A percentile compares a stretch with the other conserved stretches of the same genome.
Conservation (phyloP, 2,329 filamentous ascomycete genomes). For the Chalaropsis thielavioides region DNA sequence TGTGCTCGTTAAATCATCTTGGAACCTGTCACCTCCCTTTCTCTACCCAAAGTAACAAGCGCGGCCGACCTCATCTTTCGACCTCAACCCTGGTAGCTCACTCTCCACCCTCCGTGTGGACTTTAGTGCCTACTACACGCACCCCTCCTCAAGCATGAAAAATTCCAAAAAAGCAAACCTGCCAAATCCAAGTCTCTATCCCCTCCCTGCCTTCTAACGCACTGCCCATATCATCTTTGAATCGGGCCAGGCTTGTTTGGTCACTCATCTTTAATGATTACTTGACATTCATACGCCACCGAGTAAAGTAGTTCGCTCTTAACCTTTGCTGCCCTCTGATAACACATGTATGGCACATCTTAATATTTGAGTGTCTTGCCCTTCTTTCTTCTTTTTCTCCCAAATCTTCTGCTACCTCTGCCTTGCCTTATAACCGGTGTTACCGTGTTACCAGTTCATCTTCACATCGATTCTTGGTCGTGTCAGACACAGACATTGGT, state of each 20-base stretch:
- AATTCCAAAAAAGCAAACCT: not conserved
- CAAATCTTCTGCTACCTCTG: not conserved
- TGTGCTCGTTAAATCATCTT: not conserved
- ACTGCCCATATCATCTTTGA: not conserved
- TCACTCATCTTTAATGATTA: not conserved
- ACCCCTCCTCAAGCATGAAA: not conserved
- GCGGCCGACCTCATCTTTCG: not conserved
- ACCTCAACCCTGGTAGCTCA: not conserved
- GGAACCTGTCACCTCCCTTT: not conserved
- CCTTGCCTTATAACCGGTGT: not conserved
- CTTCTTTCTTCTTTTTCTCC: not conserved
- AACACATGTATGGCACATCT: not conserved
- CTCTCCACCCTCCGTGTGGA: not conserved
- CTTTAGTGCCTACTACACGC: not conserved
- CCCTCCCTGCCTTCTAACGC: not conserved
- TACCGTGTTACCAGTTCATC: not conserved
- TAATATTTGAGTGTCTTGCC: not conserved
- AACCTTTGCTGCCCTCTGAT: not conserved
- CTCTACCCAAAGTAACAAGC: not conserved
- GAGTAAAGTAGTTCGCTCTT: not conserved
- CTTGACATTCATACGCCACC: not conserved
- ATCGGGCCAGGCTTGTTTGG: not conserved
- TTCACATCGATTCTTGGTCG: not conserved
- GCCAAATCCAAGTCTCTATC: not conserved
- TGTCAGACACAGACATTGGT: not conserved